Conservation (phyloP, 306 rosid species). For the Styphnolobium japonicum region DNA sequence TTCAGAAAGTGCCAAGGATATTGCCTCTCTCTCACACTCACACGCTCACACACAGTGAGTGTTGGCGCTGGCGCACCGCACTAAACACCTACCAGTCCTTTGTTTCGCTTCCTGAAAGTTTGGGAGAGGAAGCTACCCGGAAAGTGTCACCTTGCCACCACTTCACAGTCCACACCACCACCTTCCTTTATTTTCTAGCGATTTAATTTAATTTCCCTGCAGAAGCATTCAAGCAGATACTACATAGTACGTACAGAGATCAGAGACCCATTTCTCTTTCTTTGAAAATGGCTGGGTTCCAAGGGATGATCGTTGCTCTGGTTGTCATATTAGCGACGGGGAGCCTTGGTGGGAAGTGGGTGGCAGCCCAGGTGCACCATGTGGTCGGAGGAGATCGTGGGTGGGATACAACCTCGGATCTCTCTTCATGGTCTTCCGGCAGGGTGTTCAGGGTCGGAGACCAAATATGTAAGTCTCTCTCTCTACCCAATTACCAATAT, state of each 20-base stretch:
- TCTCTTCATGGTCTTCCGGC: constrained; percentile 62
- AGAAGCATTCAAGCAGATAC: no score
- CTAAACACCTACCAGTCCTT: background rate
- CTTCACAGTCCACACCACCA: background rate
- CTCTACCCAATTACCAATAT: background rate
- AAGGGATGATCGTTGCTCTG: constrained; percentile 5
- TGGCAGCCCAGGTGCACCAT: constrained; percentile 55
- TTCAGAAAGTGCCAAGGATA: background rate
- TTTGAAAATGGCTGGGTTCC: background rate
- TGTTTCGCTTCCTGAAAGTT: background rate
- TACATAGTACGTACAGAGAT: no score
- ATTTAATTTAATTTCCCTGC: background rate
- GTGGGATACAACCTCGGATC: constrained; percentile 65
- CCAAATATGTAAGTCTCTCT: constrained; percentile 56
- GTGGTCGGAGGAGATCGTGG: constrained; percentile 87
- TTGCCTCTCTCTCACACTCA: no score
- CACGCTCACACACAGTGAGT: background rate
- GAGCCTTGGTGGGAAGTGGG: constrained; percentile 34
- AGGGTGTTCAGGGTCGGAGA: constrained; percentile 71
- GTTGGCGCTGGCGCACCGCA: background rate
- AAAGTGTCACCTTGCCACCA: background rate
- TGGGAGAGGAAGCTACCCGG: constrained; percentile 33
- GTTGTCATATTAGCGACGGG: background rate
- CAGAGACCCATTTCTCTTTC: background rate
- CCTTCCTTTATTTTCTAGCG: no score